Evolutionary conservation across 257 asterid species (phyloP).

Genomic region (Solanum peruvianum): DNA sequence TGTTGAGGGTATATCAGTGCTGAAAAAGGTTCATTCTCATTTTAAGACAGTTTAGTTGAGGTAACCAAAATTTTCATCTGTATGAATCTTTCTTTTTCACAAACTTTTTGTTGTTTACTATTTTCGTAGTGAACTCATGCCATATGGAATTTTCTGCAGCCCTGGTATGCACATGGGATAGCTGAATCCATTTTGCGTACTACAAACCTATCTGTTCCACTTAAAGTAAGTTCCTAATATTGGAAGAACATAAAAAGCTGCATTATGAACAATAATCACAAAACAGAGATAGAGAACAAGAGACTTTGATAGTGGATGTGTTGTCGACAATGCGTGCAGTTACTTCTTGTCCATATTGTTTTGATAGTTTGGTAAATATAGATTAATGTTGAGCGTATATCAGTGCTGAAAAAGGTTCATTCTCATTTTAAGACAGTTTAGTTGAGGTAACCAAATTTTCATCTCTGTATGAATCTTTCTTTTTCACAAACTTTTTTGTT

Average conservation of each 20-base stretch:
- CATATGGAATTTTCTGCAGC: constrained; percentile 26
- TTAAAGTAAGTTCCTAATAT: constrained; percentile 48
- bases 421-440: background rate
- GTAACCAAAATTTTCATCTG: background rate
- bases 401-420: background rate
- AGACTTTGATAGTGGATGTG: background rate
- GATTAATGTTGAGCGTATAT: background rate
- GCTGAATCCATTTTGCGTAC: constrained; percentile 92
- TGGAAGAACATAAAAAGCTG: background rate
- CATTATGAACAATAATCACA: background rate
- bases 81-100: background rate
- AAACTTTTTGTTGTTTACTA: background rate
- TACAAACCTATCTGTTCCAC: constrained; percentile 71
- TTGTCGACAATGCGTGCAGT: background rate
- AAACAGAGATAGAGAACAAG: background rate
- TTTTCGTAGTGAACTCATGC: background rate
- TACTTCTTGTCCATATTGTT: background rate
- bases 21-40: background rate
- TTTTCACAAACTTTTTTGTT: background rate
- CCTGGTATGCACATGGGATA: constrained; percentile 99
- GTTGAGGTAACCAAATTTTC: background rate
- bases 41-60: background rate
- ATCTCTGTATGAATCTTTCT: background rate
- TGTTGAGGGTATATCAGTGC: background rate
- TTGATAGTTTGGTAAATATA: background rate